Evolutionary conservation across 805 yeast species (phyloP).

Genomic region (Candida maris): DNA sequence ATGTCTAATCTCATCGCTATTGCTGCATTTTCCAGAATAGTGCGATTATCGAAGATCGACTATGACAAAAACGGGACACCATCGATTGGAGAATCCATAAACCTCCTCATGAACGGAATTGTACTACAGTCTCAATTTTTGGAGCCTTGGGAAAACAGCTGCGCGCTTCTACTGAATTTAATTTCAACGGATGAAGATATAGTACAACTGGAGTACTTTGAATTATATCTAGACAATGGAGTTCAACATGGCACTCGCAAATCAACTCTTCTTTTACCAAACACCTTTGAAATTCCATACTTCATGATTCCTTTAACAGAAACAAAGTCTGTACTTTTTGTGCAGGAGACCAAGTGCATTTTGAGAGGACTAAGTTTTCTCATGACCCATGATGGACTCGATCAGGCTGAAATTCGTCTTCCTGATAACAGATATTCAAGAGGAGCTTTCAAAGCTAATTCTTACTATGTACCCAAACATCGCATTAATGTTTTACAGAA

Average conservation of each 20-base stretch:
- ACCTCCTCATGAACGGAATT: constrained; percentile 22
- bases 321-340: constrained; percentile 24
- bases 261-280: constrained; percentile 21
- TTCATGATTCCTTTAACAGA: constrained; percentile 23
- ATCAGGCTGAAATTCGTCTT: constrained; percentile 16
- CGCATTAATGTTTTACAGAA: constrained; percentile 15
- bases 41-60: constrained; percentile 16
- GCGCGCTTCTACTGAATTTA: constrained; percentile 22
- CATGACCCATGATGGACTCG: constrained; percentile 26
- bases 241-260: constrained; percentile 16
- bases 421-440: constrained; percentile 6
- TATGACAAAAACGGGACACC: constrained; percentile 20
- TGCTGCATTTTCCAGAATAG: constrained; percentile 22
- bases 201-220: constrained; percentile 23
- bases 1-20: constrained; percentile 22
- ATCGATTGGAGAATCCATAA: constrained; percentile 17
- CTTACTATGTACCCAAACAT: constrained; percentile 25
- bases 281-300: constrained; percentile 27
- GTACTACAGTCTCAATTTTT: constrained; percentile 24
- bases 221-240: constrained; percentile 17
- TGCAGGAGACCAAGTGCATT: constrained; percentile 23
- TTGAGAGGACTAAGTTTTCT: constrained; percentile 25
- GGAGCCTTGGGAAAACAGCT: constrained; percentile 17
- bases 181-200: constrained; percentile 21
- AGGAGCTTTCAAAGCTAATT: constrained; percentile 9